These are phyloP conservation scores for Oryza glaberrima DNA, from an alignment of 176 grass and related monocot species.

Conservation along the genomic window DNA sequence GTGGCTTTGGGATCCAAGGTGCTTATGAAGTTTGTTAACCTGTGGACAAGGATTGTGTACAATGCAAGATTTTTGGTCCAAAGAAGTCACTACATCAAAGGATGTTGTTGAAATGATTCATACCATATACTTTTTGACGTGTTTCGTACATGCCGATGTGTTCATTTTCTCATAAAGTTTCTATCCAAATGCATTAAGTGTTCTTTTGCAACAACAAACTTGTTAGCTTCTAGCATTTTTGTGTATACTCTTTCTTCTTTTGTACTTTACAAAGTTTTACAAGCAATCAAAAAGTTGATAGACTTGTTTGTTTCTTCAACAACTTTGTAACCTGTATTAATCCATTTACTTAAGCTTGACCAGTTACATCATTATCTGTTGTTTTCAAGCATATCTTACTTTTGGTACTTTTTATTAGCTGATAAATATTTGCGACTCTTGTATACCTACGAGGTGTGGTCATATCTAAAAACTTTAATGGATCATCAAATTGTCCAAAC, in stretches of 20 bases:
- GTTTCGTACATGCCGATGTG: not conserved
- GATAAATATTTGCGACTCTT: not conserved
- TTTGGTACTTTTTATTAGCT: not conserved
- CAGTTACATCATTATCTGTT: not conserved
- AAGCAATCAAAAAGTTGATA: not conserved
- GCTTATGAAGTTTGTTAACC: constrained; percentile 4
- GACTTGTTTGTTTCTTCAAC: not conserved
- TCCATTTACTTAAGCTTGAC: not conserved
- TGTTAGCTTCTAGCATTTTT: not conserved
- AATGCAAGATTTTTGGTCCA: not conserved
- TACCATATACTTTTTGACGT: not conserved
- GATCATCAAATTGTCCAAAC: not conserved
- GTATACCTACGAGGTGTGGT: not conserved
- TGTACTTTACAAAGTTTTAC: not conserved
- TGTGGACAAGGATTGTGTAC: not conserved
- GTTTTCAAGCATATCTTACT: not conserved
- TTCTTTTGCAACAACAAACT: not conserved
- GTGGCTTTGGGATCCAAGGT: not conserved
- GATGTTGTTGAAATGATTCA: not conserved
- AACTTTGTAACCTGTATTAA: not conserved
- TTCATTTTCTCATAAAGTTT: not conserved
- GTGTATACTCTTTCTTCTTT: not conserved
- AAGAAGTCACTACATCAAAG: not conserved
- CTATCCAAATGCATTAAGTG: too few species aligned
- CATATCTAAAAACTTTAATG: not conserved